phyloP scores from a whole-genome alignment of 495 filamentous ascomycete genomes.

The Aspergillus diversus region DNA sequence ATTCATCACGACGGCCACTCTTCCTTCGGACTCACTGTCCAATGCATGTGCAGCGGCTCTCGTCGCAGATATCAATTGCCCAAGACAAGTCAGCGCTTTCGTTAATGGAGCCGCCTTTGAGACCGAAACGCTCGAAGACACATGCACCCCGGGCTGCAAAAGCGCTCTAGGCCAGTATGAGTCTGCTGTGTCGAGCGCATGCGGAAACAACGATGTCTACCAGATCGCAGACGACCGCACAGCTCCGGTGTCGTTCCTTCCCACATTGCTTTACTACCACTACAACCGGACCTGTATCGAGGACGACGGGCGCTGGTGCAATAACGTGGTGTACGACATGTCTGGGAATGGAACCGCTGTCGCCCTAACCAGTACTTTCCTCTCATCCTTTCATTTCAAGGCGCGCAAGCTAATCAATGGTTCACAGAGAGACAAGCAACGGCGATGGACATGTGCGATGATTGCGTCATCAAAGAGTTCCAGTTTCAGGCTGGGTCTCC shows the following conservation, averaged over 20 bases:
- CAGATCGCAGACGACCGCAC: not conserved
- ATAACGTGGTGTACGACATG: not conserved
- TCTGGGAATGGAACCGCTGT: not conserved
- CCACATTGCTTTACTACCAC: not conserved
- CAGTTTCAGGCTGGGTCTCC: not conserved
- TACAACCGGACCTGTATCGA: not conserved
- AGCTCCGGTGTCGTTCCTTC: not conserved
- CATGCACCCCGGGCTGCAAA: not conserved
- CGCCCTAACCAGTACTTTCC: not conserved
- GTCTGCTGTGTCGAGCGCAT: not conserved
- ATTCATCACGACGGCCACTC: not conserved
- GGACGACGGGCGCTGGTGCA: not conserved
- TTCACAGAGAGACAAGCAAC: not conserved
- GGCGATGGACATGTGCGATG: not conserved
- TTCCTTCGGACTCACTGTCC: not conserved
- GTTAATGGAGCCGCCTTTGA: not conserved
- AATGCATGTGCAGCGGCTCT: not conserved
- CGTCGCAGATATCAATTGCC: not conserved
- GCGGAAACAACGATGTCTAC: not conserved
- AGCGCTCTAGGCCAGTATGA: not conserved
- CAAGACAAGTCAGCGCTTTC: not conserved
- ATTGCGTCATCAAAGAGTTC: not conserved
- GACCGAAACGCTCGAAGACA: not conserved
- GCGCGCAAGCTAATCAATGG: not conserved
- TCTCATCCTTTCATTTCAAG: not conserved